phyloP scores from a whole-genome alignment of 2,329 filamentous ascomycete species.

The Bimuria novae-zelandiae region DNA sequence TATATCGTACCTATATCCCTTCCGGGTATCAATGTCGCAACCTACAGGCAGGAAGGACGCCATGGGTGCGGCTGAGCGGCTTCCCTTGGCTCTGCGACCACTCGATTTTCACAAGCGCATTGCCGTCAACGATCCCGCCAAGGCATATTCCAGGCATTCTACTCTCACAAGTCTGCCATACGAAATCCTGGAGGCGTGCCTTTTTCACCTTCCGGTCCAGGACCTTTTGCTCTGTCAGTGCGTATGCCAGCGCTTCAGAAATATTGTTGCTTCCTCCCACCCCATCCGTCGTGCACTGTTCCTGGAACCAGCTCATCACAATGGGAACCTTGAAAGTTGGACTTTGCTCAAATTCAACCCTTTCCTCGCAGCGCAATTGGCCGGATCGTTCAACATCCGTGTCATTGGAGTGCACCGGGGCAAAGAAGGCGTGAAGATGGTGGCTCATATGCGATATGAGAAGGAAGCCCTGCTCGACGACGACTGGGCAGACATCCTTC shows the following conservation, averaged over 20 bases:
- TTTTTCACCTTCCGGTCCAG: conserved; percentile 13
- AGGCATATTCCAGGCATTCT: background rate
- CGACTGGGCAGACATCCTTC: conserved; percentile 6
- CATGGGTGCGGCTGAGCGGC: background rate
- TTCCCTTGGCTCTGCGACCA: background rate
- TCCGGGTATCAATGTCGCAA: no score
- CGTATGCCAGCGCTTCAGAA: conserved; percentile 11
- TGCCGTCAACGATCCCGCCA: background rate
- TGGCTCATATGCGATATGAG: conserved; percentile 12
- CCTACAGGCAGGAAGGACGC: background rate
- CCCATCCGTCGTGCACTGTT: conserved; percentile 15
- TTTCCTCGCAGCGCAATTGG: conserved; percentile 10
- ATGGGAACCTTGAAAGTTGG: conserved; percentile 9
- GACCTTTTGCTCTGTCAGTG: conserved; percentile 17
- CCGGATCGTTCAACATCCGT: conserved; percentile 8
- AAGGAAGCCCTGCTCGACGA: conserved; percentile 4
- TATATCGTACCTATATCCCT: background rate
- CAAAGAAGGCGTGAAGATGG: conserved; percentile 16
- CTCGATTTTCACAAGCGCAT: background rate
- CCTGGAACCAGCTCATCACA: conserved; percentile 15
- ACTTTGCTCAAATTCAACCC: conserved; percentile 14
- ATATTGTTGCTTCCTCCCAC: conserved; percentile 12
- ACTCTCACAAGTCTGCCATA: conserved; percentile 7
- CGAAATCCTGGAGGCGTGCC: conserved; percentile 14
- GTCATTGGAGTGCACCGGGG: conserved; percentile 13